Base-by-base conservation (phyloP, 768 basidiomycete genomes). In the Mycena maculata region DNA sequence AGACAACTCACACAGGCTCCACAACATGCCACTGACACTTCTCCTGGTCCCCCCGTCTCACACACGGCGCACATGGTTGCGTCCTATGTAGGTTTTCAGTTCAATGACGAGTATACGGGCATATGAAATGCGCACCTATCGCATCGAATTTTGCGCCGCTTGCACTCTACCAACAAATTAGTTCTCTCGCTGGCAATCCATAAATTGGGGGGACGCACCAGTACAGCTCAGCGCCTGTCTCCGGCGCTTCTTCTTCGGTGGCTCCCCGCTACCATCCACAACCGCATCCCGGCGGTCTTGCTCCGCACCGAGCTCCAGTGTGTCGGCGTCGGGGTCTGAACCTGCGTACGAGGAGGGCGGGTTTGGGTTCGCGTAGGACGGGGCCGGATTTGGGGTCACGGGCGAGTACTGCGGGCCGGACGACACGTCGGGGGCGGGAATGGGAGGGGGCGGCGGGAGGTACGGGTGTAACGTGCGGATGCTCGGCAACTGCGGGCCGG, bases 121-220 rank as follows among this genome's bases (percentile, higher is more conserved):
- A 36, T 7, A 13, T 13, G 15, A 15, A 36, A 54, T 25, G 58
- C 83, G 73, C 75, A 91, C 91, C 91, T 91, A 82, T 95, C 92
- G 77, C 93, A 95, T 76, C 91, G 92, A 78, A 94, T 94, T 83
- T 95, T 94, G 45, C 93, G 87, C 72, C 93, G 81, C 77, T 94
- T 94, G 77, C 93, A 94, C 77, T 94, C 93, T 93, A 74, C 10
- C 30, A 10, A 28, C 28, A 2, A 22, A 1, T 31, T 30, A 50
- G 31, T 10, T 16, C 13, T 36, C 6, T 13, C 8, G 33, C 13
- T 30, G 28, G 28, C 31, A 50, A 33, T 20, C 4, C 18, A 16
- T 15, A 2, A 33, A 18, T 4, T 9, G 4, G 7, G 48, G 65
- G 50, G 69, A 77, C 68, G 63, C 76, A 93, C 92, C 92, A 58